Evolutionary conservation across 2,329 filamentous ascomycete species (phyloP), one percentile per base, ranked within the genome.

Genomic region (Keithomyces neogunnii): DNA sequence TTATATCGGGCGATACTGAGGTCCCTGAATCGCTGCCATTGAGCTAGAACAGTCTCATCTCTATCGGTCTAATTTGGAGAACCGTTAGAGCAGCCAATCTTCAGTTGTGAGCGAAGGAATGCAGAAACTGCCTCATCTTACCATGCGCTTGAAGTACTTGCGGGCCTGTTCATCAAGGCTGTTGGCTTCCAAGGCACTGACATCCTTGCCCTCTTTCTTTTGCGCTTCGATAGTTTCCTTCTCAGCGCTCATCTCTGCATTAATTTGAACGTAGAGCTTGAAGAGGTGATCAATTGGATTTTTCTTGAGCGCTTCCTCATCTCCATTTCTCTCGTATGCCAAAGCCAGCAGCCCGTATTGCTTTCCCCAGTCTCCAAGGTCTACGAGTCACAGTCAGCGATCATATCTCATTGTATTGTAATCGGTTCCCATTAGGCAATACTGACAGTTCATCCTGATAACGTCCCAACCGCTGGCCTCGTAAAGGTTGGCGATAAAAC

Each of bases 211-310:
- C 42, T 73, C 73, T 39, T 73, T 71, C 63, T 80, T 78, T 57
- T 76, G 70, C 42, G 70, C 74, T 59, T 83, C 82, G 29, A 85
- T 80, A 53, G 77, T 65, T 56, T 86, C 84, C 57, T 85, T 84
- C 71, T 91, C 85, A 0, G 75, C 79, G 2, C 73, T 68, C 63
- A 85, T 77, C 47, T 88, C 82, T 53, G 70, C 70, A 67, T 86
- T 89, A 66, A 92, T 89, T 66, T 82, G 80, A 56, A 91, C 87
- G 61, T 92, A 93, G 48, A 93, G 84, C 61, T 90, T 81, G 66
- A 85, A 91, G 8, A 93, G 73, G 65, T 93, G 88, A 66, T 88
- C 86, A 63, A 92, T 89, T 10, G 88, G 88, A 61, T 92, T 87
- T 46, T 76, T 75, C 56, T 79, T 67, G 10, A 93, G 75, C 53